Conservation (phyloP, 176 grass and related monocot genomes). For the Zea mays region DNA sequence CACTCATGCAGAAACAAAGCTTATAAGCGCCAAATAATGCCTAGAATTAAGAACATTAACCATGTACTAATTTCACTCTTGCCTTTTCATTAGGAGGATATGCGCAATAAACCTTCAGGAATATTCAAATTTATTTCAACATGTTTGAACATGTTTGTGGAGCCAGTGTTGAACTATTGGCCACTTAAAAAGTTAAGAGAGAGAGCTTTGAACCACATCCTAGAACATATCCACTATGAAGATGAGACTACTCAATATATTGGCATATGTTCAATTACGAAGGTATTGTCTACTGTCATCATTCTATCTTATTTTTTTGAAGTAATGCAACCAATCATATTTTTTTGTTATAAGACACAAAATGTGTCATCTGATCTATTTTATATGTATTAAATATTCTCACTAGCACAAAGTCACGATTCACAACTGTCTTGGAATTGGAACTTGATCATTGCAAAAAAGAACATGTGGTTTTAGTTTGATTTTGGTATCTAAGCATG, state of each 20-base stretch:
- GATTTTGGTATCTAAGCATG: too few species aligned
- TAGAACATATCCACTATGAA: conserved; percentile 64
- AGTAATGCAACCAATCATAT: not conserved
- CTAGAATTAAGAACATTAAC: not conserved
- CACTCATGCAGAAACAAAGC: not conserved
- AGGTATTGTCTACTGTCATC: conserved; percentile 14
- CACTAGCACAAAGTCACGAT: not conserved
- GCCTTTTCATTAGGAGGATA: conserved; percentile 41
- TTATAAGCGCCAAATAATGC: not conserved
- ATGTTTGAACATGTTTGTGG: conserved; percentile 47
- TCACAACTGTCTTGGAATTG: too few species aligned
- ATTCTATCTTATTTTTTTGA: not conserved
- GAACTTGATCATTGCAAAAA: too few species aligned
- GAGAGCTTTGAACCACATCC: conserved; percentile 38
- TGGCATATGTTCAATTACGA: conserved; percentile 48
- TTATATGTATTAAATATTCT: not conserved
- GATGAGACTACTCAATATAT: conserved; percentile 55
- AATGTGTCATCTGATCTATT: not conserved
- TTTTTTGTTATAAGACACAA: not conserved
- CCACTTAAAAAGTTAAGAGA: conserved; percentile 47
- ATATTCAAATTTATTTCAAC: conserved; percentile 41
- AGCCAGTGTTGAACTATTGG: conserved; percentile 48
- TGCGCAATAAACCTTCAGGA: conserved; percentile 40
- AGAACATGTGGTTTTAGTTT: too few species aligned
- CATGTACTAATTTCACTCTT: not conserved